Conservation (phyloP, 2,329 filamentous ascomycete genomes). For the Calonectria hawksworthii region DNA sequence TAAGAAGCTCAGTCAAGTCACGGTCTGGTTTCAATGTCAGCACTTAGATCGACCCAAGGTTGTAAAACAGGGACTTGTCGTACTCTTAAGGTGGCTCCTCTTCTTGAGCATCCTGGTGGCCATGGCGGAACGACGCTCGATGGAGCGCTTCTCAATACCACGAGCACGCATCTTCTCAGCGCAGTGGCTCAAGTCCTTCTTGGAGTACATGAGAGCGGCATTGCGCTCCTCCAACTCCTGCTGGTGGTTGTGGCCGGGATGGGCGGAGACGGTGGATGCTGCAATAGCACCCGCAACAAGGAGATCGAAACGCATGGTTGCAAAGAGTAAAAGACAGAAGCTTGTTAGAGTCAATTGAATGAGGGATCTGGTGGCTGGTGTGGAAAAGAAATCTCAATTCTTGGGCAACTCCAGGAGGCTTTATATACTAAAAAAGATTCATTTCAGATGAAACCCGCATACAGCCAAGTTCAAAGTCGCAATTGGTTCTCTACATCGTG, state of each 20-base stretch:
- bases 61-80: not conserved
- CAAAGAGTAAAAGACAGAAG: not conserved
- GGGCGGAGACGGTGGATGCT: not conserved
- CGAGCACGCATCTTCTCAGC: constrained; percentile 16
- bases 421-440: constrained; percentile 7
- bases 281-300: constrained; percentile 11
- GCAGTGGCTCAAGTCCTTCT: constrained; percentile 19
- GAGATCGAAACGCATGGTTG: constrained; percentile 4
- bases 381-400: not conserved
- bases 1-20: constrained; percentile 10
- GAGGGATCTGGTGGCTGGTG: not conserved
- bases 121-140: constrained; percentile 14
- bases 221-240: constrained; percentile 8
- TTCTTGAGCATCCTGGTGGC: constrained; percentile 15
- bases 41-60: too few species aligned
- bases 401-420: not conserved
- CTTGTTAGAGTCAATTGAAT: not conserved
- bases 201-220: not conserved
- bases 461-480: not conserved
- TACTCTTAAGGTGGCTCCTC: constrained; percentile 11
- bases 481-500: not conserved
- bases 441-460: not conserved
- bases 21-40: not conserved
- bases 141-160: constrained; percentile 10
- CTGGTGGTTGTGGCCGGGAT: constrained; percentile 16